phyloP scores from a whole-genome alignment of 768 basidiomycete genomes.

The Boletellus emodensis region DNA sequence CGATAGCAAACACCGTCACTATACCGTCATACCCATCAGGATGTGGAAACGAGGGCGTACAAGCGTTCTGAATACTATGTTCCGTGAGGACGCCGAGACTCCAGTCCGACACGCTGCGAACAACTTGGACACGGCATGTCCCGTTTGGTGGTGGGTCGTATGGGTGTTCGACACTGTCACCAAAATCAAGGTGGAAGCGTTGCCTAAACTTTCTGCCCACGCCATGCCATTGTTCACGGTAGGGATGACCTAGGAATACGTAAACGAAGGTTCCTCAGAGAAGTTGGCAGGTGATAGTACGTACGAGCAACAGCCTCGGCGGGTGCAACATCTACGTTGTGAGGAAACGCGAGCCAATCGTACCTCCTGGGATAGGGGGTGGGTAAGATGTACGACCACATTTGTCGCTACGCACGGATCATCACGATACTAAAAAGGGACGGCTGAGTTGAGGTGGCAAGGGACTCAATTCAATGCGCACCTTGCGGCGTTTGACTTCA shows the following conservation, averaged over 20 bases:
- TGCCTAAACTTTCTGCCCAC: slow-evolving; percentile 61
- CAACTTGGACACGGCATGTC: slow-evolving; percentile 70
- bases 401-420: slow-evolving; percentile 40
- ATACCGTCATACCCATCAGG: slow-evolving; percentile 1
- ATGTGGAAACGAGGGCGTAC: slow-evolving; percentile 41
- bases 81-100: slow-evolving; percentile 89
- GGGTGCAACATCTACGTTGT: slow-evolving; percentile 56
- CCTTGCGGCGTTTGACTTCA: slow-evolving; percentile 81
- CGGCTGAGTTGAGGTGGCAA: slow-evolving; percentile 1
- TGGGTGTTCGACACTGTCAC: slow-evolving; percentile 36
- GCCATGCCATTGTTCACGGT: slow-evolving; percentile 55
- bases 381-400: background rate
- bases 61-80: slow-evolving; percentile 90
- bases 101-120: slow-evolving; percentile 91
- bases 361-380: slow-evolving; percentile 36
- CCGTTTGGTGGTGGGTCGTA: slow-evolving; percentile 45
- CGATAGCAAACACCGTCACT: background rate
- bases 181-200: slow-evolving; percentile 52
- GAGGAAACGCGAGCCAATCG: slow-evolving; percentile 78
- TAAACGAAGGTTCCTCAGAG: background rate
- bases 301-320: slow-evolving; percentile 63
- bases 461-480: slow-evolving; percentile 20
- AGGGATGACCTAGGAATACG: slow-evolving; percentile 53
- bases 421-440: slow-evolving; percentile 28
- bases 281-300: slow-evolving; percentile 15